Conservation (phyloP, 1,139 yeast genomes). For the Kodamaea plutei region DNA sequence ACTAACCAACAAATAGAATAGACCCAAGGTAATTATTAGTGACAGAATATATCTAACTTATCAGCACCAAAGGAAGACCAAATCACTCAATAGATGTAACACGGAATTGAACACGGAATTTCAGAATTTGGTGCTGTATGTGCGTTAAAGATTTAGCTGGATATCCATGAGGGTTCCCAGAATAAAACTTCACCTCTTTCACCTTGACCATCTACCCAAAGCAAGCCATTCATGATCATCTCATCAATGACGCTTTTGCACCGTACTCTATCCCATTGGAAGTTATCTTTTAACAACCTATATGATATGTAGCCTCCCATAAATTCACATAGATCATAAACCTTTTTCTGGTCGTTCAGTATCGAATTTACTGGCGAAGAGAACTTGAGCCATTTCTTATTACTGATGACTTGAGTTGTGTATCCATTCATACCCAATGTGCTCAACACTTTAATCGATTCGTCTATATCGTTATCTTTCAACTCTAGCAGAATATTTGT, state of each 20-base stretch:
- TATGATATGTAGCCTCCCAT: conserved; percentile 65
- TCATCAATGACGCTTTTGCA: conserved; percentile 66
- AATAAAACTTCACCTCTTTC: conserved; percentile 45
- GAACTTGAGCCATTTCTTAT: conserved; percentile 39
- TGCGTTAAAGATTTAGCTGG: no score
- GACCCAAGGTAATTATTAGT: neutral
- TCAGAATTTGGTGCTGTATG: no score
- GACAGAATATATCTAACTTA: neutral
- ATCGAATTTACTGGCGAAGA: conserved; percentile 30
- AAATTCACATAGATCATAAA: conserved; percentile 69
- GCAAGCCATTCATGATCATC: conserved; percentile 73
- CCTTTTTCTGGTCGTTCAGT: conserved; percentile 58
- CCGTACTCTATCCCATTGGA: conserved; percentile 64
- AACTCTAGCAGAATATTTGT: conserved; percentile 31
- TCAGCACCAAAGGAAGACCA: no score
- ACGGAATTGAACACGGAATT: no score
- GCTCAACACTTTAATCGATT: conserved; percentile 49
- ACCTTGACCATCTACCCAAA: conserved; percentile 77
- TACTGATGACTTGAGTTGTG: conserved; percentile 28
- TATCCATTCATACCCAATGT: conserved; percentile 34
- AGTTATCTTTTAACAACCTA: conserved; percentile 62
- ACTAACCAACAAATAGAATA: no score
- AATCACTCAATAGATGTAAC: no score
- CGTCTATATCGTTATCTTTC: conserved; percentile 44
- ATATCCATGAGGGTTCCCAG: conserved; percentile 57